These are phyloP conservation scores for Gnaphalium uliginosum DNA, from an alignment of 129 eudicot species.

Conservation along the genomic window DNA sequence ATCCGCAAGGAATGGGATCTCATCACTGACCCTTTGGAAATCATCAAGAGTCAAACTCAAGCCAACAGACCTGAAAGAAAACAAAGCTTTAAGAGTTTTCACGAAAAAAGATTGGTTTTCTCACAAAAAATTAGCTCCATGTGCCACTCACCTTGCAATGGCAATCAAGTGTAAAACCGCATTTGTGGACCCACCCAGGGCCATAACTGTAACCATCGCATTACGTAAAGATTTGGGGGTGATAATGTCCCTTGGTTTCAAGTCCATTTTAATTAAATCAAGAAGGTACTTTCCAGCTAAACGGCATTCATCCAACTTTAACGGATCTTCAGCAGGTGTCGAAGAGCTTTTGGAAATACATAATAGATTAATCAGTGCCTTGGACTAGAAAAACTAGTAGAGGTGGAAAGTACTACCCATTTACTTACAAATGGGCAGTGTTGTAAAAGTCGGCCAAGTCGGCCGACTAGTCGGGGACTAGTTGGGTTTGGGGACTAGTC, in stretches of 20 bases:
- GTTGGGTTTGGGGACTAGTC: too few species aligned
- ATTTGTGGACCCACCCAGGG: slow-evolving; percentile 97
- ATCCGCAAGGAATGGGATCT: slow-evolving; percentile 93
- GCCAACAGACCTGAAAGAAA: slow-evolving; percentile 83
- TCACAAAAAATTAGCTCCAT: background rate
- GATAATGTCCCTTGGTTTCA: slow-evolving; percentile 88
- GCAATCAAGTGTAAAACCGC: slow-evolving; percentile 97
- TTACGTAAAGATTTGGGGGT: slow-evolving; percentile 79
- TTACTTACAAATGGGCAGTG: too few species aligned
- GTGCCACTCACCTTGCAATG: slow-evolving; percentile 72
- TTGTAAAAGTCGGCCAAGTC: too few species aligned
- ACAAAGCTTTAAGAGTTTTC: background rate
- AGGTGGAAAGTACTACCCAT: background rate
- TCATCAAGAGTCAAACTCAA: slow-evolving; percentile 79
- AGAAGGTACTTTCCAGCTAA: slow-evolving; percentile 87
- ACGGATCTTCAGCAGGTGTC: slow-evolving; percentile 96
- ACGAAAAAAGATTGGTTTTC: background rate
- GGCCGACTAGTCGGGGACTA: too few species aligned
- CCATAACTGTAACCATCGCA: slow-evolving; percentile 98
- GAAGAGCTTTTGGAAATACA: slow-evolving; percentile 61
- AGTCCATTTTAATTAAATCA: slow-evolving; percentile 83
- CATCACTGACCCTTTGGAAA: slow-evolving; percentile 91
- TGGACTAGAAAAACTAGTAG: background rate
- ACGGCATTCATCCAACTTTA: slow-evolving; percentile 89
- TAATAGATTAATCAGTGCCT: background rate